Percentiles rank a stretch among this genome's conserved stretches.
phyloP scores from a whole-genome alignment of 2,329 filamentous ascomycete genomes.

The Endothia cerciana region DNA sequence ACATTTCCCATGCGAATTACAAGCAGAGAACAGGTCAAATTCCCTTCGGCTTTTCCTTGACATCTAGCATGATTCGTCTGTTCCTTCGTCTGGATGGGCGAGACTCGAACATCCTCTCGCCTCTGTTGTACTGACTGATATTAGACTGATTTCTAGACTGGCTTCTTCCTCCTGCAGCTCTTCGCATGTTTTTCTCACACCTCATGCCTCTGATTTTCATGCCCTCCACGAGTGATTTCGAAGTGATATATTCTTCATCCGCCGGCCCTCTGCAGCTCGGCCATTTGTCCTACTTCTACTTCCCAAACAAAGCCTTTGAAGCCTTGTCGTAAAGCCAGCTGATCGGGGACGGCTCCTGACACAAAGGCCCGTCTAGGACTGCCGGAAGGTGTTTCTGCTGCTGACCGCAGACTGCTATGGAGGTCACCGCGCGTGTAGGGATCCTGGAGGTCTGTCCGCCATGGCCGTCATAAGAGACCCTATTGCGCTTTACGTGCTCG shows the following conservation, averaged over 20 bases:
- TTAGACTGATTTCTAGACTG: too few relatives aligned
- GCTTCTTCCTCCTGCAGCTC: neutral
- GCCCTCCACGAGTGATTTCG: neutral
- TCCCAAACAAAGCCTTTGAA: slow-evolving; percentile 7
- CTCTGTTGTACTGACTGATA: neutral
- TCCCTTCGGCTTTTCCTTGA: neutral
- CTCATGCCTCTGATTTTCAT: neutral
- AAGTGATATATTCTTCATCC: neutral
- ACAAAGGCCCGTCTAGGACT: neutral
- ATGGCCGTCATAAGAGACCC: slow-evolving; percentile 13
- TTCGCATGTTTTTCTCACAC: neutral
- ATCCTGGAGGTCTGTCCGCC: slow-evolving; percentile 8
- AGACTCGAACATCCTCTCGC: neutral
- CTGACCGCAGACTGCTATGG: neutral
- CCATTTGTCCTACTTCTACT: neutral
- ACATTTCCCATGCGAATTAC: too few relatives aligned
- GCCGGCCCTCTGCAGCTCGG: neutral
- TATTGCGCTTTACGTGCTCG: slow-evolving; percentile 22
- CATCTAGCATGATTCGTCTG: neutral
- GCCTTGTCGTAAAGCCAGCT: slow-evolving; percentile 12
- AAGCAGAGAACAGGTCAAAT: neutral
- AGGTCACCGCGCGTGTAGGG: neutral
- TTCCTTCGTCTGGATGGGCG: neutral
- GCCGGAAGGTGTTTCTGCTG: neutral
- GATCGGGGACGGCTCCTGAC: neutral